phyloP scores from a whole-genome alignment of 2,329 filamentous ascomycete genomes.

The Knufia fluminis region DNA sequence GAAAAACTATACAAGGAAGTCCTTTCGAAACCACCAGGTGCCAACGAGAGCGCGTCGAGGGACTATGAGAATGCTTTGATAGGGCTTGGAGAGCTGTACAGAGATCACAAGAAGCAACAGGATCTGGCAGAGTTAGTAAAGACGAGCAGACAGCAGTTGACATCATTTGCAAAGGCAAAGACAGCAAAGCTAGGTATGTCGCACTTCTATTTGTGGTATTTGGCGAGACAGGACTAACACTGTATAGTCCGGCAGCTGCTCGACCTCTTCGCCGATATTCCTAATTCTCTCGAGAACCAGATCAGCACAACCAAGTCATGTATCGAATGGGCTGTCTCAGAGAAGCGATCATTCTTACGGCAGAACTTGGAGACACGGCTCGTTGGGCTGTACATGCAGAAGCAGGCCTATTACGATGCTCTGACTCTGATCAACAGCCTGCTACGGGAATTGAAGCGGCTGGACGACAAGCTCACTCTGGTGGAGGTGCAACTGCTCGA shows the following conservation, averaged over 20 bases:
- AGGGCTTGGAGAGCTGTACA: conserved; percentile 82
- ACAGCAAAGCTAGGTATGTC: conserved; percentile 83
- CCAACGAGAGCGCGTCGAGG: conserved; percentile 74
- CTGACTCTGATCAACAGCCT: conserved; percentile 94
- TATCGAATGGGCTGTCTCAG: conserved; percentile 96
- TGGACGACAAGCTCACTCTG: conserved; percentile 96
- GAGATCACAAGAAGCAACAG: conserved; percentile 67
- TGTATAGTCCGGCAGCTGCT: conserved; percentile 80
- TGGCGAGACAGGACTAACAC: conserved; percentile 13
- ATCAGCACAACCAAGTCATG: conserved; percentile 94
- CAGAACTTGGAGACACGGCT: conserved; percentile 97
- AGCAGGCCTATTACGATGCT: conserved; percentile 94
- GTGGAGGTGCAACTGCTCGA: conserved; percentile 97
- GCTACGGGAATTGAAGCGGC: conserved; percentile 89
- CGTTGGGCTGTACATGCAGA: conserved; percentile 89
- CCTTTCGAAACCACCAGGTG: conserved; percentile 72
- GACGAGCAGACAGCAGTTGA: conserved; percentile 81
- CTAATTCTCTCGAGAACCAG: conserved; percentile 89
- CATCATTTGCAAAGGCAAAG: conserved; percentile 97
- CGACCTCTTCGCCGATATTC: conserved; percentile 88
- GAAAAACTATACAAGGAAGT: conserved; percentile 85
- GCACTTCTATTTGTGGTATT: no score
- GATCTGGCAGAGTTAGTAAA: conserved; percentile 85
- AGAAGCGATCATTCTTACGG: conserved; percentile 81
- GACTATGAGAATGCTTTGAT: conserved; percentile 88